Evolutionary conservation across 2,329 filamentous ascomycete species (phyloP).

Genomic region (Apiospora arundinis): DNA sequence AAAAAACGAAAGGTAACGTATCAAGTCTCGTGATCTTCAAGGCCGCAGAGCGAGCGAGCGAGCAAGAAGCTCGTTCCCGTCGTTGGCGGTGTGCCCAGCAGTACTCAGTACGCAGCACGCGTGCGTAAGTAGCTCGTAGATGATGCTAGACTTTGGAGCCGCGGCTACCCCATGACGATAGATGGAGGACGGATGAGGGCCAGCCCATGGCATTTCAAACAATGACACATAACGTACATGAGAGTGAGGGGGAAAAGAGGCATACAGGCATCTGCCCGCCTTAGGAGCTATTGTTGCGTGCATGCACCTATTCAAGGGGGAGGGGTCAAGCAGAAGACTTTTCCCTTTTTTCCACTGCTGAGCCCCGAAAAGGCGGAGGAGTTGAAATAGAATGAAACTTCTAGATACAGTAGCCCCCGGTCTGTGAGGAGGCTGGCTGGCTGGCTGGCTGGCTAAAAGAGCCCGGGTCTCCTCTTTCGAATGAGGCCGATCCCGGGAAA

Average conservation of each 20-base stretch:
- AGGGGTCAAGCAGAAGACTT: neutral
- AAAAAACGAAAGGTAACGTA: slow-evolving; percentile 16
- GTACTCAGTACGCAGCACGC: neutral
- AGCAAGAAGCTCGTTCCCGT: neutral
- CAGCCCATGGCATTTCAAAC: neutral
- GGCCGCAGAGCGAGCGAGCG: neutral
- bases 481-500: slow-evolving; percentile 6
- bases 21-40: slow-evolving; percentile 17
- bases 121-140: neutral
- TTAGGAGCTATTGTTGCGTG: slow-evolving; percentile 16
- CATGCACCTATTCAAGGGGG: neutral
- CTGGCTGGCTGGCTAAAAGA: neutral
- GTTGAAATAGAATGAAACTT: neutral
- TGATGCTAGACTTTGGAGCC: neutral
- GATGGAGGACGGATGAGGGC: slow-evolving; percentile 11
- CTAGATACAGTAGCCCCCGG: no score
- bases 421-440: neutral
- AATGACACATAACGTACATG: slow-evolving; percentile 6
- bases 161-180: neutral
- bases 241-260: neutral
- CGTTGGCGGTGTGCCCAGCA: neutral
- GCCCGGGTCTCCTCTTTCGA: neutral
- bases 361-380: slow-evolving; percentile 10
- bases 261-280: neutral
- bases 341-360: neutral